Conservation (phyloP, 2,329 filamentous ascomycete genomes). For the Penicillium concentricum region DNA sequence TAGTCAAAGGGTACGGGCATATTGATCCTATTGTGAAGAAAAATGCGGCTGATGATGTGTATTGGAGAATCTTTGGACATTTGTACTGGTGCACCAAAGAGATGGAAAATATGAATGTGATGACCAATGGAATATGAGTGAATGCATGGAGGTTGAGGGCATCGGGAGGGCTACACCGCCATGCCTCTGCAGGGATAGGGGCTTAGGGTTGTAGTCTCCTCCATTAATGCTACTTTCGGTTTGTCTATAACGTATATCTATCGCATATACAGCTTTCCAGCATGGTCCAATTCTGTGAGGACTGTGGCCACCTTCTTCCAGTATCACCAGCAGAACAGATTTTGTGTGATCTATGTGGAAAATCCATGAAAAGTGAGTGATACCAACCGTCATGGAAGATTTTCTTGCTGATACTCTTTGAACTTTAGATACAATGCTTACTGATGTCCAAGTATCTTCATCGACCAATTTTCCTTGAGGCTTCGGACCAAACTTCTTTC, state of each 20-base stretch:
- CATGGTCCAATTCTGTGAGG: background rate
- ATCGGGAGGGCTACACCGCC: background rate
- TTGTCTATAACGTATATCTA: background rate
- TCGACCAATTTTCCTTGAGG: background rate
- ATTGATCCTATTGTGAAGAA: conserved; percentile 28
- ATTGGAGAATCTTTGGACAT: conserved; percentile 12
- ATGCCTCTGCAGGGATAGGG: background rate
- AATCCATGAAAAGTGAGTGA: background rate
- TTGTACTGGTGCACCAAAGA: background rate
- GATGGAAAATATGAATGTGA: background rate
- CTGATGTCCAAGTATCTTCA: background rate
- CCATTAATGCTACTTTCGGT: background rate
- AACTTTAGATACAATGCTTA: background rate
- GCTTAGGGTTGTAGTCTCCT: background rate
- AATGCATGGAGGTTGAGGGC: background rate
- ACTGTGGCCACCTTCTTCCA: background rate
- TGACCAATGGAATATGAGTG: background rate
- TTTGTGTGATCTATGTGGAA: background rate
- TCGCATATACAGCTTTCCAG: background rate
- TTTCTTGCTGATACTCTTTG: background rate
- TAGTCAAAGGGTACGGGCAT: conserved; percentile 27
- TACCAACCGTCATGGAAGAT: background rate
- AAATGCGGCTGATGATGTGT: conserved; percentile 17
- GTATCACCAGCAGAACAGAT: background rate
- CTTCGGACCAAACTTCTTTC: background rate